Base-by-base conservation (phyloP, 2,329 filamentous ascomycete species). In the Trichoderma polysporum region DNA sequence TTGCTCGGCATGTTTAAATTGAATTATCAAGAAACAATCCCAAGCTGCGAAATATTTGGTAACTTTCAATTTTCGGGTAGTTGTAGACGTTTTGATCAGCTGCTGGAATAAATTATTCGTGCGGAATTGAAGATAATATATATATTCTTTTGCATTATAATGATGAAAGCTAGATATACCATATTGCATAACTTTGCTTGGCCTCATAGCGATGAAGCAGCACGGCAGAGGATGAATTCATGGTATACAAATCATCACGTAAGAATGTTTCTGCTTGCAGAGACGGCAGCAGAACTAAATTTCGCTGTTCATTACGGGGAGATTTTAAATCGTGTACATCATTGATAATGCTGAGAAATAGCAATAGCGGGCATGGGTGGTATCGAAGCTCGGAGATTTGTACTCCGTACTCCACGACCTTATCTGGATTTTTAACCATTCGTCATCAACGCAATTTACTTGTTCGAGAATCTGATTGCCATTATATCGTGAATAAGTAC, bases 181-280 rank as follows among this genome's bases (percentile, higher is more conserved):
- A 41, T 6, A 41, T 19, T n/a, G 3, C 7, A 10, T 9, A n/a
- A n/a, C 19, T 19, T 9, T 3, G 17, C 39, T n/a, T 9, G 17
- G 17, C 10, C 17, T 41, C n/a, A n/a, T n/a, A n/a, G n/a, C n/a
- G n/a, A n/a, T n/a, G n/a, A n/a, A n/a, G n/a, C n/a, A n/a, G n/a
- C n/a, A n/a, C n/a, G n/a, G n/a, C n/a, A n/a, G n/a, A n/a, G n/a
- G n/a, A n/a, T n/a, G n/a, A n/a, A n/a, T n/a, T 61, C 22, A 35
- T 61, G 25, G 49, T 50, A 35, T 60, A 41, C 47, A 29, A 60
- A 60, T 60, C 57, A 60, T 60, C 41, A 17, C 58, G 58, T 61
- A 61, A 61, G 41, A 50, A n/a, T 10, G 2, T 3, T 49, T 49
- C 37, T 2, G 2, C 5, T 4, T 2, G 9, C 5, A 13, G 29